Conservation (phyloP, 192 early-diverging fungal genomes). For the Gorgonomyces haynaldii region DNA sequence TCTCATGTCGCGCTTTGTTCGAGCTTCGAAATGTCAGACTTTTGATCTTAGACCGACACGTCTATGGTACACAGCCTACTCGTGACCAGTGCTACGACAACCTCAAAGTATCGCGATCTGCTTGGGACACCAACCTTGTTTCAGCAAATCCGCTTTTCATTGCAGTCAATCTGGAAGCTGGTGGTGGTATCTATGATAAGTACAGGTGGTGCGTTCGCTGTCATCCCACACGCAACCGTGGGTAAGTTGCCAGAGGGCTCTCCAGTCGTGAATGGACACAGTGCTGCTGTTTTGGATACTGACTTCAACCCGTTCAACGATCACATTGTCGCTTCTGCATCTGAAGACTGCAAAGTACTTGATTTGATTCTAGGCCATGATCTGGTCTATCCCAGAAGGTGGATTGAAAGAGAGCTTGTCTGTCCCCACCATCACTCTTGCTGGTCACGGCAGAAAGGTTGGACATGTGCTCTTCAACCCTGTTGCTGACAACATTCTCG, state of each 20-base stretch:
- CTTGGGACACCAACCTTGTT: slow-evolving; percentile 98
- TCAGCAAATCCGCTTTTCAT: slow-evolving; percentile 80
- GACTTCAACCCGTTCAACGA: slow-evolving; percentile 98
- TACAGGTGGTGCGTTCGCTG: slow-evolving; percentile 88
- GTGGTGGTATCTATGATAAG: slow-evolving; percentile 23
- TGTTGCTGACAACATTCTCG: slow-evolving; percentile 83
- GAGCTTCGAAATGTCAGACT: slow-evolving; percentile 35
- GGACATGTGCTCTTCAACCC: slow-evolving; percentile 99
- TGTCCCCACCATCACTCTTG: slow-evolving; percentile 66
- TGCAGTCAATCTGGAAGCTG: slow-evolving; percentile 45
- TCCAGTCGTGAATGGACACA: slow-evolving; percentile 88
- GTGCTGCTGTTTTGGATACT: slow-evolving; percentile 90
- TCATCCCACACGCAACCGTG: slow-evolving; percentile 66
- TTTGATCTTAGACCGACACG: slow-evolving; percentile 60
- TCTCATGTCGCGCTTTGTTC: slow-evolving; percentile 18
- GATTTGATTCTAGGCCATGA: slow-evolving; percentile 61
- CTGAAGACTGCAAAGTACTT: slow-evolving; percentile 38
- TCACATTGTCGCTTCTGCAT: slow-evolving; percentile 71
- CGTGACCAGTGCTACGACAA: slow-evolving; percentile 91
- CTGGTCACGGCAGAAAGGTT: slow-evolving; percentile 76
- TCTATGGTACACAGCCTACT: slow-evolving; percentile 81
- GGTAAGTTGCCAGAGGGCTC: slow-evolving; percentile 84
- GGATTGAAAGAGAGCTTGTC: slow-evolving; percentile 58
- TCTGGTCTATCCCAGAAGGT: slow-evolving; percentile 88
- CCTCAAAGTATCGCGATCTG: slow-evolving; percentile 61